Percentiles rank a stretch among this genome's conserved stretches.
phyloP scores from a whole-genome alignment of 1,284 basidiomycete genomes.

The Ganoderma meredithae region DNA sequence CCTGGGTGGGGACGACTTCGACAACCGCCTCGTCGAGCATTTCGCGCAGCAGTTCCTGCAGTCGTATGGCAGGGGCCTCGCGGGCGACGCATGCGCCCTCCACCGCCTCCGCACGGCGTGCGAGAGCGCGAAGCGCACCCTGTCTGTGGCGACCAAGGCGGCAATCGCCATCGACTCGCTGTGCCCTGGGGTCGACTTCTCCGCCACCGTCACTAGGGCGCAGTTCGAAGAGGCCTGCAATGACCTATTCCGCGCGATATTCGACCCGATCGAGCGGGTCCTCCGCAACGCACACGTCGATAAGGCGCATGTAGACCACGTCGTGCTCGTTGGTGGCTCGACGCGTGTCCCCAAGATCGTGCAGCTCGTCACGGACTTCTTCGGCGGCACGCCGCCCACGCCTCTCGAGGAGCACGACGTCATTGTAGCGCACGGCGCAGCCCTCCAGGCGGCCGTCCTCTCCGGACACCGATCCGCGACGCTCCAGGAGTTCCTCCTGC shows the following conservation, averaged over 20 bases:
- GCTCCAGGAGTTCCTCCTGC: slow-evolving; percentile 95
- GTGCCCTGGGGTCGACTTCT: slow-evolving; percentile 98
- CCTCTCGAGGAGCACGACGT: slow-evolving; percentile 99
- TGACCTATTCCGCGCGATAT: slow-evolving; percentile 95
- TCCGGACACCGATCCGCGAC: slow-evolving; percentile 98
- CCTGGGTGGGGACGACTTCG: slow-evolving; percentile 99
- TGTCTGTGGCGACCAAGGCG: slow-evolving; percentile 96
- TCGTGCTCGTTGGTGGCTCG: slow-evolving; percentile 97
- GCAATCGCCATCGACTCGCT: slow-evolving; percentile 99
- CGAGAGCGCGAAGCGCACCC: slow-evolving; percentile 98
- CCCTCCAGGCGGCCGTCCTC: slow-evolving; percentile 98
- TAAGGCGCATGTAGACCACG: slow-evolving; percentile 94
- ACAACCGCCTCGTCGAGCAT: slow-evolving; percentile 98
- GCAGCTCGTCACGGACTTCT: slow-evolving; percentile 98
- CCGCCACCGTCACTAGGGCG: slow-evolving; percentile 97
- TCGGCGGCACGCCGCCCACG: slow-evolving; percentile 96
- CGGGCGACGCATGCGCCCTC: slow-evolving; percentile 92
- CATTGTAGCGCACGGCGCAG: slow-evolving; percentile 99
- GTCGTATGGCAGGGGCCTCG: slow-evolving; percentile 98
- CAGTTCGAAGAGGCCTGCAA: slow-evolving; percentile 99
- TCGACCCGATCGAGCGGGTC: slow-evolving; percentile 99
- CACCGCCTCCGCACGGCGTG: slow-evolving; percentile 98
- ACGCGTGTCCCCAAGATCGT: slow-evolving; percentile 99
- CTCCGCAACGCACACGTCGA: slow-evolving; percentile 98
- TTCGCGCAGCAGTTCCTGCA: slow-evolving; percentile 99